Evolutionary conservation across 331 rosid species (phyloP), one percentile per base, ranked within the genome.

Genomic region (Pyracantha coccinea): DNA sequence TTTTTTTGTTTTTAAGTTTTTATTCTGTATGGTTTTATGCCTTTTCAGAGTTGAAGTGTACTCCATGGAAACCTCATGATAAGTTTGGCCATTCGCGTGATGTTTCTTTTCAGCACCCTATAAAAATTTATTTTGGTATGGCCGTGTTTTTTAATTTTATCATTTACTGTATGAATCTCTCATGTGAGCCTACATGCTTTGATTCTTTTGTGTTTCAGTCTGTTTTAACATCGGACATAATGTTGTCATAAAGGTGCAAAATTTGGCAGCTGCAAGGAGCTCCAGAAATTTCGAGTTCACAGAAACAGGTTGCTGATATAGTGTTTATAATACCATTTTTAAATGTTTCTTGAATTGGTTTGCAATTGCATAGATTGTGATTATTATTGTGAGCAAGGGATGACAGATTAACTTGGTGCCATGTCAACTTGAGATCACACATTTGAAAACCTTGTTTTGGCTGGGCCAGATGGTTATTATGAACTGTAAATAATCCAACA

Each of bases 41-140:
- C 62, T 31, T 84, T 76, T 59, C 96, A 95, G 99, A 89, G 54
- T 84, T 95, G 6, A 81, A 69, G 77, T 87, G 96, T 82, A 85
- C 79, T 74, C 72, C 83, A 8, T 95, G 99, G 99, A 74, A 67
- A 21, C 87, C 86, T 78, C 89, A 86, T 73, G 96, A 86, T 62
- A 84, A 81, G 32, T 87, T 78, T 85, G 97, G 97, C 77, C 84
- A 87, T 86, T 75, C 86, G 55, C 99, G 99, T 28, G 93, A 89
- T 73, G 71, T 90, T 65, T 86, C 96, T 73, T 95, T 90, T 88
- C 96, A 88, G 76, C 97, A 92, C 85, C 99, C 99, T 24, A 95
- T 95, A 71, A 95, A 95, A 89, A 11, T 95, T 52, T 95, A 95
- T 79, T 90, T 92, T 81, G 99, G 99, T 95, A 92, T 67, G 87